Evolutionary conservation across 129 eudicot species (phyloP).

Genomic region (Lonicera japonica): DNA sequence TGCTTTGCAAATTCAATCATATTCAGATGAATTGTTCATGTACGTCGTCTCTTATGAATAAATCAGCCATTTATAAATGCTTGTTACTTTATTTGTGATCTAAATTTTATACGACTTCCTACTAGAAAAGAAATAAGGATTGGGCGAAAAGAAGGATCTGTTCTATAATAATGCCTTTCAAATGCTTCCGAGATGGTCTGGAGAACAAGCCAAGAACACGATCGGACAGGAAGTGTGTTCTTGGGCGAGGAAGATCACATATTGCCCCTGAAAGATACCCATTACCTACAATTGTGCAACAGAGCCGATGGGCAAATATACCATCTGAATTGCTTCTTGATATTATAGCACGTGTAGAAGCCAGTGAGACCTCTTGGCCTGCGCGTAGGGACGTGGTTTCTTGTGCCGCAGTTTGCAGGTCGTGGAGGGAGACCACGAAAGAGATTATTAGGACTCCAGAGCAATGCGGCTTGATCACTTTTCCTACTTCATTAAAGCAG

Average conservation of each 20-base stretch:
- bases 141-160: neutral
- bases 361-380: slow-evolving; percentile 50
- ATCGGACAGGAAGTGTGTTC: slow-evolving; percentile 31
- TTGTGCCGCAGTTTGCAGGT: slow-evolving; percentile 61
- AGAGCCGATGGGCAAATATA: slow-evolving; percentile 51
- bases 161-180: slow-evolving; percentile 34
- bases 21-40: too few relatives aligned
- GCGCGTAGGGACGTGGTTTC: slow-evolving; percentile 48
- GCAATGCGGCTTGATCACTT: slow-evolving; percentile 71
- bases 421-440: slow-evolving; percentile 49
- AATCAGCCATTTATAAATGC: too few relatives aligned
- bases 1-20: neutral
- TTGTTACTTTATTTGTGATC: neutral
- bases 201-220: slow-evolving; percentile 18
- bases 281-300: slow-evolving; percentile 12
- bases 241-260: slow-evolving; percentile 33
- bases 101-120: too few relatives aligned
- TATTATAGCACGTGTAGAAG: slow-evolving; percentile 47
- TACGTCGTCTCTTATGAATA: too few relatives aligned
- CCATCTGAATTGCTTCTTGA: slow-evolving; percentile 62
- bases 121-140: neutral
- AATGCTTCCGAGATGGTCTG: slow-evolving; percentile 26
- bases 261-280: slow-evolving; percentile 42
- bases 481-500: slow-evolving; percentile 70
- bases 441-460: slow-evolving; percentile 62